Base-by-base conservation (phyloP, 176 grass and related monocot species). In the Lolium multiflorum region DNA sequence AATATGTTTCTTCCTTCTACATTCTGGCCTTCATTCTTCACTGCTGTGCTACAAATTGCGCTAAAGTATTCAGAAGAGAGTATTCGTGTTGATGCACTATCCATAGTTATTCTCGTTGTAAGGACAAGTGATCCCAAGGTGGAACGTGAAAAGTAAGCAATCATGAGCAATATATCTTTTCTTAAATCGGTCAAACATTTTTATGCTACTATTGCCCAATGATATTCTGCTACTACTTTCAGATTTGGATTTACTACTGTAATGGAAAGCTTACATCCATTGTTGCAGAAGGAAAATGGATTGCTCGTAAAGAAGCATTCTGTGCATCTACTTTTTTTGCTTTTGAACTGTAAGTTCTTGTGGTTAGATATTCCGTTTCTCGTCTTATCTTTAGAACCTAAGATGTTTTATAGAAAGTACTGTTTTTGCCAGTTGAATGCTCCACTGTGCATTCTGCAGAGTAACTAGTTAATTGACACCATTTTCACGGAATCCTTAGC, bases 291-390 rank as follows among this genome's bases (percentile, higher is more conserved):
- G 74, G 93, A 94, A 78, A 87, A 85, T 69, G 84, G 90, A 31
- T 86, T 87, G 64, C 88, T 86, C 43, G 78, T 98, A 59, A 89
- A 92, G 76, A 98, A 91, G 68, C 90, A 94, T 84, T 91, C 90
- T 72, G 90, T 98, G 37, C 89, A 83, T 76, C 82, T 98, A 84
- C 90, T 98, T 47, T 98, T 95, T 87, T 88, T 98, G 78, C 87
- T 98, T 76, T 82, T 94, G 78, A 95, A 95, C 65, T 94, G 96
- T 98, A 95, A 90, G 91, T 92, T 80, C 22, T 76, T 31, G 50
- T 83, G 65, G 61, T 87, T 78, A 14, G 20, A 64, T 68, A 35
- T 79, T 74, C 49, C 62, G 55, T 54, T 61, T 51, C 79, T 12
- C 35, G n/a, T 65, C 74, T n/a, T 77, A 84, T 21, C 69, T 83